phyloP scores from a whole-genome alignment of 2,329 filamentous ascomycete genomes.

The Hypoxylon rubiginosum region DNA sequence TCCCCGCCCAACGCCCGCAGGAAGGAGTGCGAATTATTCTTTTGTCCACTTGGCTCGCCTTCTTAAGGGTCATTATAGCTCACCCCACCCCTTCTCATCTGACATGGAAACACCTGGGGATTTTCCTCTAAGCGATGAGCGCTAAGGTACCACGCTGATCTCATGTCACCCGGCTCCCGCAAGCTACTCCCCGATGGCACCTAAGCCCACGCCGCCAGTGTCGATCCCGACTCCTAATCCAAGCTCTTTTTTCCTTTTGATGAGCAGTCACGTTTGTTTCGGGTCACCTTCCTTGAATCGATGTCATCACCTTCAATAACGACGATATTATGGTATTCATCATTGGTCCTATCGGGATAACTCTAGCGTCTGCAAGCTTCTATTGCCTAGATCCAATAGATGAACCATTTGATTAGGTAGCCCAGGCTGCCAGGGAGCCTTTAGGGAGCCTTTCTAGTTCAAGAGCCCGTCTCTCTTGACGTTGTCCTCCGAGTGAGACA shows the following conservation, averaged over 20 bases:
- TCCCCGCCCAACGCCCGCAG: slow-evolving; percentile 29
- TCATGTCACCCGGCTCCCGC: slow-evolving; percentile 45
- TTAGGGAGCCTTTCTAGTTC: slow-evolving; percentile 1
- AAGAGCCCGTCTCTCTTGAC: not conserved
- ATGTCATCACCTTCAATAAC: slow-evolving; percentile 39
- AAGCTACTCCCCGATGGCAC: slow-evolving; percentile 38
- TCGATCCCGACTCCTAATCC: slow-evolving; percentile 43
- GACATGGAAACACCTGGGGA: slow-evolving; percentile 43
- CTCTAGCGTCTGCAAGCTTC: not conserved
- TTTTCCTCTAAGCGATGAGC: slow-evolving; percentile 48
- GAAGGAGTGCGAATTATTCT: slow-evolving; percentile 28
- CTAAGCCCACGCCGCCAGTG: slow-evolving; percentile 36
- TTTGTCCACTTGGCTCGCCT: slow-evolving; percentile 19
- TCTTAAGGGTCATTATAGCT: slow-evolving; percentile 29
- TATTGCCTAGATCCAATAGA: slow-evolving; percentile 6
- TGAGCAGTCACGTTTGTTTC: slow-evolving; percentile 36
- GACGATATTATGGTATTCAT: slow-evolving; percentile 25
- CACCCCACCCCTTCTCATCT: slow-evolving; percentile 39
- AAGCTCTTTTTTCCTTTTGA: slow-evolving; percentile 30
- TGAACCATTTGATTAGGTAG: not conserved
- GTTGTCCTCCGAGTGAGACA: slow-evolving; percentile 4
- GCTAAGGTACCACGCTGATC: slow-evolving; percentile 51
- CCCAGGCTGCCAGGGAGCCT: too few species aligned
- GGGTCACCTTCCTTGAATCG: slow-evolving; percentile 37
- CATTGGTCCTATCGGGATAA: slow-evolving; percentile 10